phyloP scores from a whole-genome alignment of 2,329 filamentous ascomycete genomes.

The Lachnellula suecica region DNA sequence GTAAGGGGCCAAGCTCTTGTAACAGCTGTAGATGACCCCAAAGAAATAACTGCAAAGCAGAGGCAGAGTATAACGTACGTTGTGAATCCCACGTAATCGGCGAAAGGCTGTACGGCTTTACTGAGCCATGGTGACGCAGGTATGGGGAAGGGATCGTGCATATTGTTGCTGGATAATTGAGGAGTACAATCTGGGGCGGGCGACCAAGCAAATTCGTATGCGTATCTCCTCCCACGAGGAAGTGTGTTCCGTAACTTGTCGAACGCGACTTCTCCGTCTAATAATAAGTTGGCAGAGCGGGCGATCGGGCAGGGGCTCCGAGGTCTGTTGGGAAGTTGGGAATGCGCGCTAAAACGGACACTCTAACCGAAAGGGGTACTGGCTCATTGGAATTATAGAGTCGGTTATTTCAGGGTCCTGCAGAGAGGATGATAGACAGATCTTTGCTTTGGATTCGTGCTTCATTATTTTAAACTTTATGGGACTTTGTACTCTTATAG shows the following conservation, averaged over 20 bases:
- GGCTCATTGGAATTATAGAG: background rate
- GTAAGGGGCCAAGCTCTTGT: too few relatives aligned
- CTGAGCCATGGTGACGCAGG: slow-evolving; percentile 53
- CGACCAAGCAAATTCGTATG: background rate
- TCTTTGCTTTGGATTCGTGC: background rate
- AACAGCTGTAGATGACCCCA: too few relatives aligned
- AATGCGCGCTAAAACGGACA: too few relatives aligned
- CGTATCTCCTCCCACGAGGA: background rate
- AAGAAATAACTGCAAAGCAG: too few relatives aligned
- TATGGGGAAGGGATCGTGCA: slow-evolving; percentile 71
- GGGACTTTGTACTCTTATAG: background rate
- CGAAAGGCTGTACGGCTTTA: slow-evolving; percentile 59
- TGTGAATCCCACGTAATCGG: slow-evolving; percentile 59
- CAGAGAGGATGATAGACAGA: background rate
- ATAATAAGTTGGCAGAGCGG: background rate
- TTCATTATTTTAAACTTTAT: background rate
- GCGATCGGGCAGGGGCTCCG: too few relatives aligned
- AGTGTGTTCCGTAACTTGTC: background rate
- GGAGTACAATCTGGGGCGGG: background rate
- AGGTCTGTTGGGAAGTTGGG: too few relatives aligned
- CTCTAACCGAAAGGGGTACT: too few relatives aligned
- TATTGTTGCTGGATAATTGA: slow-evolving; percentile 34
- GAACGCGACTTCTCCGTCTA: background rate
- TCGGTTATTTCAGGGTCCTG: background rate
- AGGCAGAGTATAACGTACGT: too few relatives aligned